Conservation (phyloP, 352 stramenopile species). For the Globisporangium cystogenes region DNA sequence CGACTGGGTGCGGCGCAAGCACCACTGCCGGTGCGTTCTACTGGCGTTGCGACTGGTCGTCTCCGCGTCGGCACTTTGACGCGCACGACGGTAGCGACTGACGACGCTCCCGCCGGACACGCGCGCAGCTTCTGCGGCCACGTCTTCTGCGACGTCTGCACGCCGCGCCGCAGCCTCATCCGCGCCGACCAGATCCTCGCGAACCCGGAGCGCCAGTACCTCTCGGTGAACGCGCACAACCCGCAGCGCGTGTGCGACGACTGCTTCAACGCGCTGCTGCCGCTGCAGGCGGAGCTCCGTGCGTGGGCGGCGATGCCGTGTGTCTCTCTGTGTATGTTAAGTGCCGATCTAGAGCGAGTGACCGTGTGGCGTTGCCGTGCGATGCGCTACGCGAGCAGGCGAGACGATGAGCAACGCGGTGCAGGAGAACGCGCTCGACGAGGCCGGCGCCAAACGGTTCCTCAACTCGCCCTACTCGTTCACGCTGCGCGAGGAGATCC, state of each 20-base stretch:
- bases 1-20: conserved; percentile 86
- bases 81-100: too few relatives aligned
- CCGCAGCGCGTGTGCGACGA: conserved; percentile 81
- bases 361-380: too few relatives aligned
- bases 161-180: conserved; percentile 62
- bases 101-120: background rate
- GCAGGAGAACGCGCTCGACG: conserved; percentile 63
- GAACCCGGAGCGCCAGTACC: conserved; percentile 63
- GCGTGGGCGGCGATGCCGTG: conserved; percentile 13
- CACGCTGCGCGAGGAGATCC: conserved; percentile 89
- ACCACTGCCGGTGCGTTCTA: conserved; percentile 86
- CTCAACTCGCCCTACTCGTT: conserved; percentile 86
- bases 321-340: too few relatives aligned
- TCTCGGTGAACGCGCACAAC: conserved; percentile 77
- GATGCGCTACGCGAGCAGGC: conserved; percentile 22
- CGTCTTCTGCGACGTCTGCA: conserved; percentile 79
- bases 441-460: conserved; percentile 59
- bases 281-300: conserved; percentile 67
- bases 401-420: conserved; percentile 77
- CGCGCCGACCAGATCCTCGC: conserved; percentile 68
- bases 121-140: conserved; percentile 57
- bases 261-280: conserved; percentile 51
- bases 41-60: too few relatives aligned
- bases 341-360: too few relatives aligned
- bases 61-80: too few relatives aligned